A percentile compares a stretch with the other conserved stretches of the same genome.
These are phyloP conservation scores for Pseudogymnoascus sp. DNA, from an alignment of 2,329 filamentous ascomycete species.

Conservation along the genomic window DNA sequence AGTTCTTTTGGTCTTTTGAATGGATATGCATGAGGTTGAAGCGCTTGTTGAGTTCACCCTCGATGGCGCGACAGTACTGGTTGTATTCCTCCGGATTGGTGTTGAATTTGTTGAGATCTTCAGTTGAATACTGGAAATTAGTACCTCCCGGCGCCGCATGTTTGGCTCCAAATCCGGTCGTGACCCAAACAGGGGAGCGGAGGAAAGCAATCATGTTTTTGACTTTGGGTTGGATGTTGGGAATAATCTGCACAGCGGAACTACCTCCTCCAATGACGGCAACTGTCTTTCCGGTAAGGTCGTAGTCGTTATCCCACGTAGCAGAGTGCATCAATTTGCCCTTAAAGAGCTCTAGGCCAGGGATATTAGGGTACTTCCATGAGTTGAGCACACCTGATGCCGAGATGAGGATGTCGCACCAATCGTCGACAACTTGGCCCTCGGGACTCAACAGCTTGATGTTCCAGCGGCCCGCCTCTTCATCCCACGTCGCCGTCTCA, in stretches of 20 bases:
- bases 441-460: conserved; percentile 36
- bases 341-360: conserved; percentile 39
- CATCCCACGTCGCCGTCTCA: conserved; percentile 46
- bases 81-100: conserved; percentile 35
- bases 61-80: conserved; percentile 34
- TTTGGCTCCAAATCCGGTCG: background rate
- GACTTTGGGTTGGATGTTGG: conserved; percentile 27
- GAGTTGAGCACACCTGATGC: conserved; percentile 29
- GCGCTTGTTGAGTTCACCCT: conserved; percentile 13
- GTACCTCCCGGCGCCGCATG: conserved; percentile 17
- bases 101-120: conserved; percentile 33
- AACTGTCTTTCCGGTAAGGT: conserved; percentile 25
- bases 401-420: conserved; percentile 20
- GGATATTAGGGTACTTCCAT: conserved; percentile 40
- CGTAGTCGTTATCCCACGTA: conserved; percentile 29
- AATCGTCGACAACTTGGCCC: conserved; percentile 28
- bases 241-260: conserved; percentile 32
- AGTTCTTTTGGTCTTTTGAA: conserved; percentile 19
- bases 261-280: conserved; percentile 31
- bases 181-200: conserved; percentile 43
- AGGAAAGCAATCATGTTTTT: conserved; percentile 42
- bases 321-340: conserved; percentile 40
- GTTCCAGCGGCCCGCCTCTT: conserved; percentile 41
- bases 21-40: background rate
- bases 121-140: conserved; percentile 31